Percentiles rank a stretch among this genome's conserved stretches.
Evolutionary conservation across 495 filamentous ascomycete species (phyloP).

Genomic region (Aspergillus diversus): DNA sequence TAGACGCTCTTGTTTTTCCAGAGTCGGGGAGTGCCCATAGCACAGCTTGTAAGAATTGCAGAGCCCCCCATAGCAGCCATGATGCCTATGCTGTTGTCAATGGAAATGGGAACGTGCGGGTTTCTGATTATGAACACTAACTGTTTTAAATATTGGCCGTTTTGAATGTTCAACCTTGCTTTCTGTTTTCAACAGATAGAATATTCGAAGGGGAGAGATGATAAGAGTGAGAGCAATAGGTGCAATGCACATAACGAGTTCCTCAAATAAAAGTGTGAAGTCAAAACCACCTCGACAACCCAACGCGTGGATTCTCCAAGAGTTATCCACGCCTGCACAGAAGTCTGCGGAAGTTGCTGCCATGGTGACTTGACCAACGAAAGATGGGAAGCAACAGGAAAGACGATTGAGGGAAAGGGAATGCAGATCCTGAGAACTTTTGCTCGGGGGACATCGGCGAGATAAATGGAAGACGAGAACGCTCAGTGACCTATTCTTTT

Average conservation of each 20-base stretch:
- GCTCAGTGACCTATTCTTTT: not conserved
- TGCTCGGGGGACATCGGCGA: not conserved
- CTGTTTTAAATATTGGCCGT: constrained; percentile 8
- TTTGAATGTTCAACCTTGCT: constrained; percentile 7
- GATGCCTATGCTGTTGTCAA: not conserved
- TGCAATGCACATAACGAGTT: not conserved
- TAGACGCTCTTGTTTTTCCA: not conserved
- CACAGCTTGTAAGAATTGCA: constrained; percentile 6
- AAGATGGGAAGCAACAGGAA: not conserved
- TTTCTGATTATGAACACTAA: not conserved
- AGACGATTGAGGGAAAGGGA: constrained; percentile 1
- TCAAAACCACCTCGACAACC: constrained; percentile 12
- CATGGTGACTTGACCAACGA: constrained; percentile 5
- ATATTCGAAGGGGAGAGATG: constrained; percentile 9
- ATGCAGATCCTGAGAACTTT: constrained; percentile 2
- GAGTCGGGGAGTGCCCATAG: constrained; percentile 9
- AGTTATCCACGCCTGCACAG: constrained; percentile 9
- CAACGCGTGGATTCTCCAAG: constrained; percentile 8
- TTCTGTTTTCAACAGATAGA: not conserved
- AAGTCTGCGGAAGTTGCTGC: constrained; percentile 2
- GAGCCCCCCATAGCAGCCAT: constrained; percentile 7
- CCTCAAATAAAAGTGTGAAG: constrained; percentile 8
- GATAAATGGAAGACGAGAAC: constrained; percentile 1
- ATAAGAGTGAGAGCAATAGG: constrained; percentile 1
- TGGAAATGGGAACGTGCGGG: not conserved